Percentiles rank a stretch among this genome's conserved stretches.
Evolutionary conservation across 164 flowering plant species (phyloP).

Genomic region (Kalanchoe fedtschenkoi): DNA sequence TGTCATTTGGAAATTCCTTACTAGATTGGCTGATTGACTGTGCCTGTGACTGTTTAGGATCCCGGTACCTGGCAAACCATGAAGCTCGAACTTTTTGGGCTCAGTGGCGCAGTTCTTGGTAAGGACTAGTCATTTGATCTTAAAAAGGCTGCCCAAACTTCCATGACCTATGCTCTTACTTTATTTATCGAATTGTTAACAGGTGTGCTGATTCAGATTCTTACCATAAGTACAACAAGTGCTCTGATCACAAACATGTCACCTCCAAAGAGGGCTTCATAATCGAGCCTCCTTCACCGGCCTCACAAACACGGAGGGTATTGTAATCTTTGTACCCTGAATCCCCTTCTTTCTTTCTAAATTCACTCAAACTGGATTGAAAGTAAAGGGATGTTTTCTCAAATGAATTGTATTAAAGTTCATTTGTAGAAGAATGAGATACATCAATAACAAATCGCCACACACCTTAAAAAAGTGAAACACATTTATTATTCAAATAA

Average conservation of each 20-base stretch:
- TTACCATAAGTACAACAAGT: constrained; percentile 21
- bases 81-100: constrained; percentile 29
- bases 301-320: too few relatives aligned
- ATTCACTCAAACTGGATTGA: too few relatives aligned
- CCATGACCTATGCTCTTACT: neutral
- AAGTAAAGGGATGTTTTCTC: too few relatives aligned
- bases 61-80: constrained; percentile 17
- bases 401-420: too few relatives aligned
- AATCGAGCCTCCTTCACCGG: constrained; percentile 4
- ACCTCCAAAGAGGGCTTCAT: constrained; percentile 47
- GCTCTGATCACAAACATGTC: constrained; percentile 45
- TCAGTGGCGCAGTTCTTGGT: constrained; percentile 24
- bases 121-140: constrained; percentile 7
- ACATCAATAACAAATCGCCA: too few relatives aligned
- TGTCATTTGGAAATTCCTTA: neutral
- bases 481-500: too few relatives aligned
- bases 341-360: too few relatives aligned
- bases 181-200: constrained; percentile 3
- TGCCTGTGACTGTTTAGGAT: constrained; percentile 22
- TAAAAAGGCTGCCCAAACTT: neutral
- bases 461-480: too few relatives aligned
- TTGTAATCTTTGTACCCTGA: too few relatives aligned
- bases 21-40: neutral
- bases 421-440: too few relatives aligned
- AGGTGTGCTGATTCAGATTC: constrained; percentile 30